Evolutionary conservation across 768 basidiomycete species (phyloP).

Genomic region (Amanita phalloides): DNA sequence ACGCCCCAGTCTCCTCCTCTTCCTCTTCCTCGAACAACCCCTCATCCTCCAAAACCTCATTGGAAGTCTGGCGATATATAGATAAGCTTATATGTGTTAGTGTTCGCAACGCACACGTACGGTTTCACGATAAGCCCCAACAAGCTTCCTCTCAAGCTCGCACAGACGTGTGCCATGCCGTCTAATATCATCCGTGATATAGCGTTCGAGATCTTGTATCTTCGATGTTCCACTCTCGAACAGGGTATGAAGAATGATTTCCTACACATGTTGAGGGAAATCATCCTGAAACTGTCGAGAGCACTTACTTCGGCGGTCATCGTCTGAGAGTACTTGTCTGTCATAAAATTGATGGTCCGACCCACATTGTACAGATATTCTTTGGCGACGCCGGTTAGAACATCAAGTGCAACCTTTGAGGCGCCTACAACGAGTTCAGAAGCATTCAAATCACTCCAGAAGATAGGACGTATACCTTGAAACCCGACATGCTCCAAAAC

Average conservation of each 20-base stretch:
- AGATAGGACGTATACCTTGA: conserved; percentile 48
- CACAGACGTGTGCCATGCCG: conserved; percentile 65
- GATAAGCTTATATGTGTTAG: conserved; percentile 1
- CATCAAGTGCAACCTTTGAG: conserved; percentile 66
- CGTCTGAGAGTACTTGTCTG: conserved; percentile 67
- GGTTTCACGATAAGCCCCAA: conserved; percentile 71
- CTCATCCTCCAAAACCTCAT: conserved; percentile 38
- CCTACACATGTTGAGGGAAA: conserved; percentile 31
- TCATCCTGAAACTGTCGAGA: not conserved
- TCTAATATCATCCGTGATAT: conserved; percentile 83
- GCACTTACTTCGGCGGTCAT: conserved; percentile 77
- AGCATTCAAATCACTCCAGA: not conserved
- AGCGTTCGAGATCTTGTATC: conserved; percentile 72
- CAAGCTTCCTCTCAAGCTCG: conserved; percentile 82
- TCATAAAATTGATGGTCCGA: conserved; percentile 68
- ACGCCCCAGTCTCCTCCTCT: conserved; percentile 29
- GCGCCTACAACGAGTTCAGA: conserved; percentile 36
- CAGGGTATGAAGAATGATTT: conserved; percentile 86
- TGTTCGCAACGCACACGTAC: conserved; percentile 29
- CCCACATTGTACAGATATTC: conserved; percentile 85
- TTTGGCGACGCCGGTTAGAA: conserved; percentile 63
- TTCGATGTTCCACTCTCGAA: conserved; percentile 82
- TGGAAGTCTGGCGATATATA: conserved; percentile 19
- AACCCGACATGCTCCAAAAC: conserved; percentile 87
- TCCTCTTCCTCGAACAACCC: conserved; percentile 42